phyloP scores from a whole-genome alignment of 2,329 filamentous ascomycete species.

The Neobulgaria alba region DNA sequence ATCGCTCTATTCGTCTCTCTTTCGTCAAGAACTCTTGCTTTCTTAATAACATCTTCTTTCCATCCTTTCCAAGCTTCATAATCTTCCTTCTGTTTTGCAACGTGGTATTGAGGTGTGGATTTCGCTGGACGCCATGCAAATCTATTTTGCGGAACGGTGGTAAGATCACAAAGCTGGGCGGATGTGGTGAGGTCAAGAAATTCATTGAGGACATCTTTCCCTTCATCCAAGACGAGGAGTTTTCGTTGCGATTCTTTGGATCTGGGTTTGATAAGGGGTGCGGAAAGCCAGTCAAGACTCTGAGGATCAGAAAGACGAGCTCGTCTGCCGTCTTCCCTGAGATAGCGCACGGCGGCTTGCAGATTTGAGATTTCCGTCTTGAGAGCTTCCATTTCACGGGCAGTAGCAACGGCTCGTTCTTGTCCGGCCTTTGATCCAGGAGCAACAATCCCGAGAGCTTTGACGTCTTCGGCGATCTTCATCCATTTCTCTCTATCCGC shows the following conservation, averaged over 20 bases:
- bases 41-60: constrained; percentile 46
- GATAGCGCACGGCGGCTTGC: constrained; percentile 57
- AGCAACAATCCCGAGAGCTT: constrained; percentile 40
- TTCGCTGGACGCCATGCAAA: constrained; percentile 58
- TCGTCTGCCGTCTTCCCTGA: constrained; percentile 58
- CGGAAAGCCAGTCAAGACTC: constrained; percentile 52
- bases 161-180: constrained; percentile 52
- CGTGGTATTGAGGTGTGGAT: constrained; percentile 56
- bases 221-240: constrained; percentile 49
- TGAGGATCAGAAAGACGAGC: constrained; percentile 49
- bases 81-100: constrained; percentile 56
- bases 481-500: constrained; percentile 62
- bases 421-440: constrained; percentile 48
- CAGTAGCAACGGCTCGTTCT: constrained; percentile 60
- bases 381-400: constrained; percentile 64
- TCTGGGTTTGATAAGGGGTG: constrained; percentile 44
- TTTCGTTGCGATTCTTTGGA: constrained; percentile 40
- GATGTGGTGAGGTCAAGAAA: constrained; percentile 52
- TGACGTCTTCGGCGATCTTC: constrained; percentile 57
- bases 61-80: constrained; percentile 53
- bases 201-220: constrained; percentile 54
- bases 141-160: constrained; percentile 46
- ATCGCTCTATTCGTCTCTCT: constrained; percentile 17
- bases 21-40: constrained; percentile 36
- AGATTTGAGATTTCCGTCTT: constrained; percentile 58